These are phyloP conservation scores for Trametes pubescens DNA, from an alignment of 1,284 basidiomycete species.

Conservation along the genomic window DNA sequence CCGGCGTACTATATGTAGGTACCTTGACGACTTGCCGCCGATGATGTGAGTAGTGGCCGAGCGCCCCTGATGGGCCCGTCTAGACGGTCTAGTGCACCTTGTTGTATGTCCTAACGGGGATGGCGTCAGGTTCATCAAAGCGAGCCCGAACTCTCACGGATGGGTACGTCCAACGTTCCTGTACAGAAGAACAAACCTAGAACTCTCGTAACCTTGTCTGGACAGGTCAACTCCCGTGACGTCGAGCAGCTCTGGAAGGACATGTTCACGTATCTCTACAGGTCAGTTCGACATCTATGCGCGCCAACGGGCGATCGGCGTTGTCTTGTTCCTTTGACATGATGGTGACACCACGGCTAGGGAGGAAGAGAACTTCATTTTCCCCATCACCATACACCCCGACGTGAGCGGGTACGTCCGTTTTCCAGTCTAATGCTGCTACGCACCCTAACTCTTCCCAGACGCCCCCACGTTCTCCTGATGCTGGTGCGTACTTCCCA, in stretches of 20 bases:
- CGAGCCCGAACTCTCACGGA: constrained; percentile 52
- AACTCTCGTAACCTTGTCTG: not conserved
- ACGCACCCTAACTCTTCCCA: constrained; percentile 26
- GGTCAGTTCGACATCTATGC: constrained; percentile 43
- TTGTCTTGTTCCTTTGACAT: not conserved
- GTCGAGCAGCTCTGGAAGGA: constrained; percentile 84
- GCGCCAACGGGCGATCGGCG: not conserved
- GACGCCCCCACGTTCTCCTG: constrained; percentile 66
- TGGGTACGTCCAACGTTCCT: constrained; percentile 18
- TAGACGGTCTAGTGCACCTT: not conserved
- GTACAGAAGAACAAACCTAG: not conserved
- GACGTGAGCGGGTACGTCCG: constrained; percentile 71
- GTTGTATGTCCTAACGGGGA: not conserved
- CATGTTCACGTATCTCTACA: constrained; percentile 74
- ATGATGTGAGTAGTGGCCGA: constrained; percentile 59
- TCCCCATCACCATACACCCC: constrained; percentile 79
- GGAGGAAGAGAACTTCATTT: constrained; percentile 77
- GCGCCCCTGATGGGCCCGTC: not conserved
- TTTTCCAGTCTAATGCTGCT: not conserved
- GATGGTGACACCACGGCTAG: constrained; percentile 40
- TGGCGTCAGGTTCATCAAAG: constrained; percentile 69
- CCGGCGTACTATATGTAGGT: constrained; percentile 46
- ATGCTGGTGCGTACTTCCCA: constrained; percentile 64
- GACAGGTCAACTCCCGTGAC: constrained; percentile 69
- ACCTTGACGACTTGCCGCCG: constrained; percentile 74